A percentile compares a stretch with the other conserved stretches of the same genome.
These are phyloP conservation scores for Penicillium crustosum DNA, from an alignment of 2,329 filamentous ascomycete genomes.

Conservation along the genomic window DNA sequence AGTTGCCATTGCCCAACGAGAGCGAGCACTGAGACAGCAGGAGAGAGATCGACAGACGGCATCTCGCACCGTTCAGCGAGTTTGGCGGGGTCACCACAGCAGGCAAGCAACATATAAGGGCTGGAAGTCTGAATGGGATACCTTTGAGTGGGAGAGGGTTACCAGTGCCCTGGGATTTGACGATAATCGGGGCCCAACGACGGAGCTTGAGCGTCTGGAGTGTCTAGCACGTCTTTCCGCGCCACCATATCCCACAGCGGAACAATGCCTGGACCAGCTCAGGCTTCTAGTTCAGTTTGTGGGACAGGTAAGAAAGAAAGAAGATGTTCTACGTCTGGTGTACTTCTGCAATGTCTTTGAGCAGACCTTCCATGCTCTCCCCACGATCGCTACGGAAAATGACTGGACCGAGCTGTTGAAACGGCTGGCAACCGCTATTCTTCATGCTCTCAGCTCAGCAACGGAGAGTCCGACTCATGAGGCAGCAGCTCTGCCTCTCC, in stretches of 20 bases:
- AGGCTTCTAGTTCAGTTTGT: constrained; percentile 69
- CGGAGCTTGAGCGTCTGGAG: constrained; percentile 6
- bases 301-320: constrained; percentile 47
- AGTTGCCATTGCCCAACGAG: constrained; percentile 81
- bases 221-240: constrained; percentile 31
- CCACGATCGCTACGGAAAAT: constrained; percentile 40
- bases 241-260: constrained; percentile 35
- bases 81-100: constrained; percentile 75
- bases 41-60: constrained; percentile 77
- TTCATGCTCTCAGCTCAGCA: constrained; percentile 36
- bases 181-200: neutral
- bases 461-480: constrained; percentile 4
- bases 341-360: constrained; percentile 47
- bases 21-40: constrained; percentile 74
- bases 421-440: constrained; percentile 39
- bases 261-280: constrained; percentile 52
- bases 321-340: constrained; percentile 43
- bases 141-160: constrained; percentile 48
- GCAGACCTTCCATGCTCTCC: constrained; percentile 38
- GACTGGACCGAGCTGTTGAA: constrained; percentile 44
- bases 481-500: constrained; percentile 30
- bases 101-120: constrained; percentile 59
- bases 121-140: constrained; percentile 65
- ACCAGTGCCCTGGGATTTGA: constrained; percentile 26
- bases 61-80: constrained; percentile 69